Evolutionary conservation across 768 basidiomycete genomes (phyloP).

Genomic region (Suillus paluster): DNA sequence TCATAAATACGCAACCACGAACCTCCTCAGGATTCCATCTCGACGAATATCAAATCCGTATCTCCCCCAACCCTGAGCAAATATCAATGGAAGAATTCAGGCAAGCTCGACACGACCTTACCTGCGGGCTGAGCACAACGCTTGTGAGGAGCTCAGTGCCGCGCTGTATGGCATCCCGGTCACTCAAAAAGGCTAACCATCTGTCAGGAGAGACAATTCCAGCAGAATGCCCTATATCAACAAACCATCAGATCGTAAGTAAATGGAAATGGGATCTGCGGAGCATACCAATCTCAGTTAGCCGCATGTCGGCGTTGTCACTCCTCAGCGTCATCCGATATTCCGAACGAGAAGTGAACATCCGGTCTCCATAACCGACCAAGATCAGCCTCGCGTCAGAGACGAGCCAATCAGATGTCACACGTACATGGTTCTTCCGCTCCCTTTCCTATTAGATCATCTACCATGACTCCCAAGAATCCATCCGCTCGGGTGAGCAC

Average conservation of each 20-base stretch:
- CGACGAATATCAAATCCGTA: slow-evolving; percentile 44
- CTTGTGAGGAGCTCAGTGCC: slow-evolving; percentile 41
- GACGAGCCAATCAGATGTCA: background rate
- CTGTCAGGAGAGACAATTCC: slow-evolving; percentile 50
- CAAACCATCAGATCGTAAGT: background rate
- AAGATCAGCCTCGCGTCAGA: background rate
- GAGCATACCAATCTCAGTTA: slow-evolving; percentile 72
- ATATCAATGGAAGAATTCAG: background rate
- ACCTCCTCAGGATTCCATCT: slow-evolving; percentile 54
- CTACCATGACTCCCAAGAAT: slow-evolving; percentile 89
- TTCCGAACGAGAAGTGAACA: slow-evolving; percentile 92
- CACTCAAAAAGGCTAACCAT: slow-evolving; percentile 43
- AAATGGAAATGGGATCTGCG: background rate
- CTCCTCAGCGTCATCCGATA: slow-evolving; percentile 87
- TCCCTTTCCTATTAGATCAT: slow-evolving; percentile 87
- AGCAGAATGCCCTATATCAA: slow-evolving; percentile 37
- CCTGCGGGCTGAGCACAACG: slow-evolving; percentile 46
- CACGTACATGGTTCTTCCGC: slow-evolving; percentile 87
- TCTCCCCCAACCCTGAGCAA: slow-evolving; percentile 43
- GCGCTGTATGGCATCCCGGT: slow-evolving; percentile 37
- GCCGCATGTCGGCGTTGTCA: slow-evolving; percentile 85
- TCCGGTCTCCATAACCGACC: slow-evolving; percentile 62
- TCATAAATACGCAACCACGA: slow-evolving; percentile 1
- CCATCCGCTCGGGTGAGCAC: slow-evolving; percentile 83
- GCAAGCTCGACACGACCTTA: slow-evolving; percentile 17